Evolutionary conservation across 1,139 yeast genomes (phyloP).

Genomic region (Suhomyces panamericanus): DNA sequence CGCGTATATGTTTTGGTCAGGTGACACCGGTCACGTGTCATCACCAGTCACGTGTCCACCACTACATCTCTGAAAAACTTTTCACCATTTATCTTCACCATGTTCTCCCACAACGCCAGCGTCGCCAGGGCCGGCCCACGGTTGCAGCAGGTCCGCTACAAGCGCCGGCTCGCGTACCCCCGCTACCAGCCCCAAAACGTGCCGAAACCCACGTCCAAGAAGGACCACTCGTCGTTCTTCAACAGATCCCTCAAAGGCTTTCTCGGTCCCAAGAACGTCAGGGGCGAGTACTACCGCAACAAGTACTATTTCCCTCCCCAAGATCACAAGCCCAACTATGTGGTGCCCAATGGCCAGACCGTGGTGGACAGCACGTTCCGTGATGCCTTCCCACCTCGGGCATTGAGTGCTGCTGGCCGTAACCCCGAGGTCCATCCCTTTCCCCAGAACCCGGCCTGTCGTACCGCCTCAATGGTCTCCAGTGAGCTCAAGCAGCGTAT

Average conservation of each 20-base stretch:
- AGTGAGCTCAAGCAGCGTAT: conserved; percentile 60
- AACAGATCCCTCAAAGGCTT: conserved; percentile 50
- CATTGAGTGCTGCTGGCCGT: conserved; percentile 20
- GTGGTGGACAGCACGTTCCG: conserved; percentile 24
- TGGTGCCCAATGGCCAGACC: conserved; percentile 59
- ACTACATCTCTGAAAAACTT: conserved; percentile 9
- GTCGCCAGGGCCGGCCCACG: conserved; percentile 11
- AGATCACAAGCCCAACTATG: conserved; percentile 72
- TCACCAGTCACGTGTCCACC: not conserved
- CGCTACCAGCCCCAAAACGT: conserved; percentile 22
- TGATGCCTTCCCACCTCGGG: conserved; percentile 14
- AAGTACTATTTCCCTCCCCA: conserved; percentile 74
- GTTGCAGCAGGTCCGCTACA: conserved; percentile 14
- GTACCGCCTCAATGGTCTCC: conserved; percentile 63
- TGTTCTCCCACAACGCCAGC: conserved; percentile 10
- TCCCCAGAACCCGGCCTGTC: conserved; percentile 69
- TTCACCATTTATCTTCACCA: conserved; percentile 4
- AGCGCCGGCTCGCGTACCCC: conserved; percentile 26
- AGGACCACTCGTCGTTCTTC: conserved; percentile 30
- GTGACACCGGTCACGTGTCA: not conserved
- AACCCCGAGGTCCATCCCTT: conserved; percentile 64
- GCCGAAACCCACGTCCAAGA: conserved; percentile 24
- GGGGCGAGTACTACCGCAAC: conserved; percentile 80
- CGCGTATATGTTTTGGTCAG: conserved; percentile 1
- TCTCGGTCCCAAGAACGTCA: conserved; percentile 79